phyloP scores from a whole-genome alignment of 306 rosid genomes.

The Cyclanthera cordifolia region DNA sequence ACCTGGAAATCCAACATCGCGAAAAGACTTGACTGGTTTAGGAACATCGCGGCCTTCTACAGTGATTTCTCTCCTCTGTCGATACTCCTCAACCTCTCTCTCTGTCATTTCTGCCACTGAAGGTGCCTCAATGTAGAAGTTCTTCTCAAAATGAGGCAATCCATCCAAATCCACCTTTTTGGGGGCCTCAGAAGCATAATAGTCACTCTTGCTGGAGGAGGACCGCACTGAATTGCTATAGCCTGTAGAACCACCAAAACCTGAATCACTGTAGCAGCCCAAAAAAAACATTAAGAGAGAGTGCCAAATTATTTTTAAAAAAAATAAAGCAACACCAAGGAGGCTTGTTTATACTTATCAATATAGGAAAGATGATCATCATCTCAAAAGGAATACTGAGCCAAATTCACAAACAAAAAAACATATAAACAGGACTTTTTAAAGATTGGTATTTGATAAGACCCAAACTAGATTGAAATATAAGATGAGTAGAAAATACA shows the following conservation, averaged over 20 bases:
- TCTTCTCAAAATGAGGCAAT: constrained; percentile 85
- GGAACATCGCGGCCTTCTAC: constrained; percentile 94
- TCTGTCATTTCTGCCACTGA: constrained; percentile 74
- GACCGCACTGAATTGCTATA: constrained; percentile 41
- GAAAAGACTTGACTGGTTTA: constrained; percentile 73
- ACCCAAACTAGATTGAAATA: too few relatives aligned
- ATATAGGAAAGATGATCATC: not conserved
- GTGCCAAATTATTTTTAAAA: not conserved
- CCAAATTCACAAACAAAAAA: not conserved
- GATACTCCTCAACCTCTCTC: constrained; percentile 61
- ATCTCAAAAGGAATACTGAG: not conserved
- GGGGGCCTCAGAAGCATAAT: constrained; percentile 44
- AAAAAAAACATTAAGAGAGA: constrained; percentile 9
- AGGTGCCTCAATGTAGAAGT: constrained; percentile 66
- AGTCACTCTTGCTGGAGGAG: constrained; percentile 43
- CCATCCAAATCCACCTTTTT: constrained; percentile 80
- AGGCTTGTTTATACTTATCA: not conserved
- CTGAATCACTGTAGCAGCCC: constrained; percentile 61
- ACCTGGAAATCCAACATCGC: constrained; percentile 91
- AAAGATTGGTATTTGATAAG: not conserved
- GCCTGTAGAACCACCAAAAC: constrained; percentile 51
- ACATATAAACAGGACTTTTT: not conserved
- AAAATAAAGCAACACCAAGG: not conserved
- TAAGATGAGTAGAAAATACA: too few relatives aligned
- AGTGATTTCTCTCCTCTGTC: constrained; percentile 62